These are phyloP conservation scores for Speleostelium caveatum DNA, from an alignment of 78 protist genomes.

Conservation along the genomic window DNA sequence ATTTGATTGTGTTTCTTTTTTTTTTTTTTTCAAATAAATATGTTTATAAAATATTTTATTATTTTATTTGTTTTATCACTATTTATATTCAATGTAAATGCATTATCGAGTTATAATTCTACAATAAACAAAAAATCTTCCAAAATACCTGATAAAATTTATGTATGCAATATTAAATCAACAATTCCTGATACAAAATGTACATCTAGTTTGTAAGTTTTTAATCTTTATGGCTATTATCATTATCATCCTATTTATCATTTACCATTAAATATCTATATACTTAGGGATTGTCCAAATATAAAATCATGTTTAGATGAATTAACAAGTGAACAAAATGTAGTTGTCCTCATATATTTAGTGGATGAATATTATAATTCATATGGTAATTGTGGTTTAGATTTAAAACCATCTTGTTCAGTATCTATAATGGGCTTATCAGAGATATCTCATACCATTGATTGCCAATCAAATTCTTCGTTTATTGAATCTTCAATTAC, in stretches of 20 bases:
- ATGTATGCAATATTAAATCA: no score
- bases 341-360: not conserved
- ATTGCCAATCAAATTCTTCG: constrained; percentile 4
- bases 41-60: no score
- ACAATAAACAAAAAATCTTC: not conserved
- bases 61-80: no score
- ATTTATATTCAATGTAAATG: no score
- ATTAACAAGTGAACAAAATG: not conserved
- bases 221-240: no score
- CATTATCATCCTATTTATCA: no score
- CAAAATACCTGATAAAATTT: no score
- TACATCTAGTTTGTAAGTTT: no score
- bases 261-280: no score
- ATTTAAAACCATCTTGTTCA: not conserved
- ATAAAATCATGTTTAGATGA: not conserved
- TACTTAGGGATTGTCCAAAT: not conserved
- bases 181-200: no score
- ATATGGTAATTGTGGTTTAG: constrained; percentile 5
- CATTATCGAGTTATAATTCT: not conserved
- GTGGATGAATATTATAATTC: not conserved
- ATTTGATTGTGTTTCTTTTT: no score
- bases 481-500: not conserved
- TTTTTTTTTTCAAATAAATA: no score
- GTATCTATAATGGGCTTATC: not conserved
- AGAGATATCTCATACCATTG: not conserved